phyloP scores from a whole-genome alignment of 75 land plant genomes.

The Ceratopteris richardii region DNA sequence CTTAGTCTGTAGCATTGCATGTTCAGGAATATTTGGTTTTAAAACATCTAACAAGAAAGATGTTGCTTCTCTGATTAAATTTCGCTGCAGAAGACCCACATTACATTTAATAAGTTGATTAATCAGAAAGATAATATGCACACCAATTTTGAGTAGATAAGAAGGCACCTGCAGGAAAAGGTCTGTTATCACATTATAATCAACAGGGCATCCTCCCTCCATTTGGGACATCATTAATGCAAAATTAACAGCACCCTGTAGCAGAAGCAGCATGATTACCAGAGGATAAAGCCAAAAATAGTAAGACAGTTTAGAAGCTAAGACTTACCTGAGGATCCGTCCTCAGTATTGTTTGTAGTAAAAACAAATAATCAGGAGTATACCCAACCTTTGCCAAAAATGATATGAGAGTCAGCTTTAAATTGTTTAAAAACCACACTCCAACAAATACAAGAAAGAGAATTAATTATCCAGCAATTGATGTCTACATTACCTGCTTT shows the following conservation, averaged over 20 bases:
- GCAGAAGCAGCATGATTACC: neutral
- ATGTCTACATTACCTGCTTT: slow-evolving; percentile 99
- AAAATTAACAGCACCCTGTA: slow-evolving; percentile 96
- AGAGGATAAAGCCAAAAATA: too few relatives aligned
- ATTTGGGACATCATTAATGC: slow-evolving; percentile 99
- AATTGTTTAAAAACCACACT: too few relatives aligned
- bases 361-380: slow-evolving; percentile 87
- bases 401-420: neutral
- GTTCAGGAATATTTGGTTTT: slow-evolving; percentile 98
- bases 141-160: too few relatives aligned
- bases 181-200: slow-evolving; percentile 94
- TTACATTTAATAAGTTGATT: too few relatives aligned
- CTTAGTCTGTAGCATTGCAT: slow-evolving; percentile 88
- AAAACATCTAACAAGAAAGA: slow-evolving; percentile 91
- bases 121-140: too few relatives aligned
- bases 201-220: slow-evolving; percentile 98
- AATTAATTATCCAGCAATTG: too few relatives aligned
- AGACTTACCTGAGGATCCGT: slow-evolving; percentile 84
- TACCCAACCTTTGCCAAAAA: slow-evolving; percentile 71
- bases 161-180: slow-evolving; percentile 83
- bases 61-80: slow-evolving; percentile 94
- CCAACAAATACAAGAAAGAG: too few relatives aligned
- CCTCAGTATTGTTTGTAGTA: slow-evolving; percentile 90
- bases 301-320: too few relatives aligned
- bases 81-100: slow-evolving; percentile 71